Evolutionary conservation across 2,329 filamentous ascomycete genomes (phyloP).

Genomic region (Endoconidiophora laricicola): DNA sequence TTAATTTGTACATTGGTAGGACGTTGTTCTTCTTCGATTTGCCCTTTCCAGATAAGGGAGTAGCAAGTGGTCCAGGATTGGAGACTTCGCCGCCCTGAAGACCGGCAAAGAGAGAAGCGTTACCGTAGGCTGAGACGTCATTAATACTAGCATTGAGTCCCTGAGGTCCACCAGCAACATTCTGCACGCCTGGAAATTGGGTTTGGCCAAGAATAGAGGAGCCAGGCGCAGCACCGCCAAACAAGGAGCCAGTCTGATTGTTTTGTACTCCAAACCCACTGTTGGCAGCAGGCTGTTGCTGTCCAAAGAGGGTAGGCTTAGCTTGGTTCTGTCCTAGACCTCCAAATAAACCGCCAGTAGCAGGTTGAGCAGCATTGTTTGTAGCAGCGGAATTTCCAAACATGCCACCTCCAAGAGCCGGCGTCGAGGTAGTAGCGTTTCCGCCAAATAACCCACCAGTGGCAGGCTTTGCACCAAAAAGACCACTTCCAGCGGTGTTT

Average conservation of each 20-base stretch:
- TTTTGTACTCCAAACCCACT: constrained; percentile 38
- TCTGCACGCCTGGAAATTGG: constrained; percentile 24
- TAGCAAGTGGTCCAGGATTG: constrained; percentile 81
- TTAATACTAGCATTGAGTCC: constrained; percentile 62
- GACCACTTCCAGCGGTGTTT: constrained; percentile 19
- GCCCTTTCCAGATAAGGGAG: constrained; percentile 59
- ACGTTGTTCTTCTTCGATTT: constrained; percentile 67
- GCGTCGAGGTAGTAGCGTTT: constrained; percentile 13
- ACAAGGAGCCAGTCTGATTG: constrained; percentile 31
- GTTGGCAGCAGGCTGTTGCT: constrained; percentile 26
- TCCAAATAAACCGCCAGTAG: constrained; percentile 12
- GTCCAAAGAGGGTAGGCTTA: constrained; percentile 40
- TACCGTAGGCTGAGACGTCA: constrained; percentile 80
- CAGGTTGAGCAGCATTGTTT: constrained; percentile 24
- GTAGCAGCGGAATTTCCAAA: constrained; percentile 19
- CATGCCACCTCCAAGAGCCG: constrained; percentile 22
- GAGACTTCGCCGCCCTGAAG: constrained; percentile 43
- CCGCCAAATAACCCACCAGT: constrained; percentile 27
- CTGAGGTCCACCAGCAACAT: constrained; percentile 29
- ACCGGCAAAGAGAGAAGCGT: constrained; percentile 67
- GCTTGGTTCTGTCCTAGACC: constrained; percentile 34
- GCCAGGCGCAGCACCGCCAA: constrained; percentile 24
- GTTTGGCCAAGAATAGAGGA: constrained; percentile 32
- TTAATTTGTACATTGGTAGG: constrained; percentile 74
- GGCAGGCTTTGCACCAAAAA: constrained; percentile 25